Evolutionary conservation across 2,329 filamentous ascomycete species (phyloP).

Genomic region (Sporothrix euskadiensis): DNA sequence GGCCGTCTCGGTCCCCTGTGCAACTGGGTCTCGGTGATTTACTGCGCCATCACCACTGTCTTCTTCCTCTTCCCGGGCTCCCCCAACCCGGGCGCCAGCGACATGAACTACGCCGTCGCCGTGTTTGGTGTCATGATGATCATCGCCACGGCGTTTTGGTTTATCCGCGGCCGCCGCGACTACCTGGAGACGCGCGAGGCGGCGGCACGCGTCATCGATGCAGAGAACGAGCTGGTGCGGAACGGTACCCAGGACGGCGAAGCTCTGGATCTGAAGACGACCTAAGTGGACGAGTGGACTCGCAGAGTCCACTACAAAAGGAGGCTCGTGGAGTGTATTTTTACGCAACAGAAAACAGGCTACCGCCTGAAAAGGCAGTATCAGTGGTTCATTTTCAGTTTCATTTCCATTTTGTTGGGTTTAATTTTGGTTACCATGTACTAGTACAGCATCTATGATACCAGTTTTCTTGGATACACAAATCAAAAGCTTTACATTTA

Average conservation of each 20-base stretch:
- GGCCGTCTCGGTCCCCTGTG: slow-evolving; percentile 24
- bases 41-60: slow-evolving; percentile 31
- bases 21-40: slow-evolving; percentile 31
- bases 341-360: background rate
- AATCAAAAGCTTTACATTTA: background rate
- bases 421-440: background rate
- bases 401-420: too few relatives aligned
- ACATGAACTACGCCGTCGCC: slow-evolving; percentile 33
- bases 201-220: slow-evolving; percentile 25
- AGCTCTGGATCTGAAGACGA: background rate
- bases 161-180: slow-evolving; percentile 28
- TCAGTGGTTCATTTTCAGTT: too few relatives aligned
- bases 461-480: background rate
- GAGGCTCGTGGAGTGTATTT: background rate
- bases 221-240: slow-evolving; percentile 16
- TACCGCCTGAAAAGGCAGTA: background rate
- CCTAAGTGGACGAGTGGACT: background rate
- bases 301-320: too few relatives aligned
- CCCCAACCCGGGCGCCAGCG: slow-evolving; percentile 27
- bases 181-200: slow-evolving; percentile 27
- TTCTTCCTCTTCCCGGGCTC: slow-evolving; percentile 32
- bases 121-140: slow-evolving; percentile 32
- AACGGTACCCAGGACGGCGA: background rate
- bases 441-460: background rate
- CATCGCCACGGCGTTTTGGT: slow-evolving; percentile 30